Evolutionary conservation across 2,329 filamentous ascomycete species (phyloP).

Genomic region (Myriosclerotinia scirpicola): DNA sequence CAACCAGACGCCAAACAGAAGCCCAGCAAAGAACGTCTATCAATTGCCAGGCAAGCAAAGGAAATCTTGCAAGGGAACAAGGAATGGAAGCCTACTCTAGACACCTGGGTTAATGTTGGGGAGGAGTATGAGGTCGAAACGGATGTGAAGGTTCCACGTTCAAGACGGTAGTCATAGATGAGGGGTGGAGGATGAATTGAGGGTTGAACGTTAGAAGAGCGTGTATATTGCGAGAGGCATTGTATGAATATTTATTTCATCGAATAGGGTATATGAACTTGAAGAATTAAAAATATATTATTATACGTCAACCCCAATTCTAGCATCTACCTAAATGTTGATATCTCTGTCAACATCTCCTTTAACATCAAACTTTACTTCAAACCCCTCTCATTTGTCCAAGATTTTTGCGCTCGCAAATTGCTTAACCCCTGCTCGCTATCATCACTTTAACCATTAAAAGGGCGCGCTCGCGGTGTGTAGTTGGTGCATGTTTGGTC

Average conservation of each 20-base stretch:
- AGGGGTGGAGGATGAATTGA: neutral
- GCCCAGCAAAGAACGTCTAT: conserved; percentile 43
- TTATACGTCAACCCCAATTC: neutral
- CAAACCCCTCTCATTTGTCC: neutral
- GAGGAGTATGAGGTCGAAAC: conserved; percentile 39
- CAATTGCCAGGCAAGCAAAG: conserved; percentile 60
- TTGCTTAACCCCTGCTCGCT: neutral
- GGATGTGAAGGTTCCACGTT: conserved; percentile 32
- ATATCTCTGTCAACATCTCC: neutral
- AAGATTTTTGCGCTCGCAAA: neutral
- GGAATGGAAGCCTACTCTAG: conserved; percentile 51
- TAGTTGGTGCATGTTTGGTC: neutral
- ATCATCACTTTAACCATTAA: neutral
- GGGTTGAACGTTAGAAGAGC: neutral
- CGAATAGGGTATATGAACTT: neutral
- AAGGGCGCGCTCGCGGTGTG: neutral
- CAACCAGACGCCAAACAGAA: conserved; percentile 38
- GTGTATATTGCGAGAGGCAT: conserved; percentile 1
- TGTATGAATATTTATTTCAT: conserved; percentile 6
- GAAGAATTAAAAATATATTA: conserved; percentile 4
- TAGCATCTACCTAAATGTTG: neutral
- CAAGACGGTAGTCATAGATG: conserved; percentile 7
- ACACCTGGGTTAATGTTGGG: conserved; percentile 39
- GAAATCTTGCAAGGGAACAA: conserved; percentile 59
- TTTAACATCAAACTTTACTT: neutral